These are phyloP conservation scores for Rachicladosporium sp. DNA, from an alignment of 2,329 filamentous ascomycete species.

Conservation along the genomic window DNA sequence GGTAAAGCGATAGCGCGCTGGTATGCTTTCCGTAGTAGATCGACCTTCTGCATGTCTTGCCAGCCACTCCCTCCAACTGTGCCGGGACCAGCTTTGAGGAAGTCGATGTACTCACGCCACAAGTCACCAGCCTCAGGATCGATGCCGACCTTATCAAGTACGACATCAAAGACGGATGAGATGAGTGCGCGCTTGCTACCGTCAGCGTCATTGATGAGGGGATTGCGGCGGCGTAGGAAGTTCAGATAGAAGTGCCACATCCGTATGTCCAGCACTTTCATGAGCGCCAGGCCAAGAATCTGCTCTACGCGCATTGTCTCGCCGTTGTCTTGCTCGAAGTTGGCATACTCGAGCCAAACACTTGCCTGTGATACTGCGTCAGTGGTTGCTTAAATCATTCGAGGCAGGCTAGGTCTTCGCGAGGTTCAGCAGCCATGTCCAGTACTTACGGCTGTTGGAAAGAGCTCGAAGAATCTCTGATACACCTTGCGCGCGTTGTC, in stretches of 20 bases:
- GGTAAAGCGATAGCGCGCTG: conserved; percentile 82
- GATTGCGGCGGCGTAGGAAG: conserved; percentile 85
- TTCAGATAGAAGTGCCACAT: conserved; percentile 92
- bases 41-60: conserved; percentile 99
- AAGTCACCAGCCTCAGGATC: conserved; percentile 82
- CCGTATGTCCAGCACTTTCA: conserved; percentile 67
- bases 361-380: conserved; percentile 53
- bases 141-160: conserved; percentile 76
- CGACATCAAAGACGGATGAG: conserved; percentile 80
- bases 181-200: conserved; percentile 69
- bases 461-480: conserved; percentile 74
- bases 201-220: conserved; percentile 65
- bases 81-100: conserved; percentile 79
- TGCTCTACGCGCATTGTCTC: conserved; percentile 69
- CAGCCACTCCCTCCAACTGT: conserved; percentile 67
- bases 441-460: conserved; percentile 72
- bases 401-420: not conserved
- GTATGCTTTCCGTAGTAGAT: conserved; percentile 80
- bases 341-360: conserved; percentile 77
- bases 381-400: not conserved
- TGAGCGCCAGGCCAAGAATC: conserved; percentile 70
- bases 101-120: conserved; percentile 91
- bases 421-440: no score
- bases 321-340: conserved; percentile 79
- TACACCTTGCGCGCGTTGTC: conserved; percentile 72